Conservation (phyloP, 805 yeast genomes). For the Candida parachauliodes region DNA sequence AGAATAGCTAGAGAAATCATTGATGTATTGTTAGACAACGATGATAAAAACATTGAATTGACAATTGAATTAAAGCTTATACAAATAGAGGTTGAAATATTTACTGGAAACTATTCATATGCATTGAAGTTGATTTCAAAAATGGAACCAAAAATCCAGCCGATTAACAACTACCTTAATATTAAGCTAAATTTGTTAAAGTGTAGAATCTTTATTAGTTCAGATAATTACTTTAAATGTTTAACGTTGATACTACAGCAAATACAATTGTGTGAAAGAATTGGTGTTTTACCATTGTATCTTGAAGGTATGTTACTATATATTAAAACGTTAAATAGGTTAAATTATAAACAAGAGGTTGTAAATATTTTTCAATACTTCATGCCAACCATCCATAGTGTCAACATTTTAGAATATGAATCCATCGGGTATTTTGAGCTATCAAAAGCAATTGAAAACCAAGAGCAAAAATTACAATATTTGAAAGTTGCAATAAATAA, state of each 20-base stretch:
- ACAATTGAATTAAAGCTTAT: slow-evolving; percentile 24
- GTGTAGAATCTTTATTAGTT: slow-evolving; percentile 38
- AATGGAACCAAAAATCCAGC: slow-evolving; percentile 10
- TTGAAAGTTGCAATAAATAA: slow-evolving; percentile 20
- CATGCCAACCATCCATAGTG: slow-evolving; percentile 44
- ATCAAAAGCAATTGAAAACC: slow-evolving; percentile 12
- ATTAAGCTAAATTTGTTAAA: slow-evolving; percentile 47
- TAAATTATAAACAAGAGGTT: slow-evolving; percentile 44
- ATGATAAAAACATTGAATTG: slow-evolving; percentile 28
- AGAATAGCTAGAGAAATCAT: slow-evolving; percentile 33
- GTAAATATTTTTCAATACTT: slow-evolving; percentile 34
- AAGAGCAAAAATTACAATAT: not conserved
- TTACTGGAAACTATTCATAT: slow-evolving; percentile 26
- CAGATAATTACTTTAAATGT: slow-evolving; percentile 47
- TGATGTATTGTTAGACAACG: slow-evolving; percentile 25
- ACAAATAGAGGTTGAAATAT: slow-evolving; percentile 27
- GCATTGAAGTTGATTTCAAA: slow-evolving; percentile 24
- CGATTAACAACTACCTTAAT: slow-evolving; percentile 38
- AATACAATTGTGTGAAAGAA: slow-evolving; percentile 43
- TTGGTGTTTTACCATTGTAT: slow-evolving; percentile 43
- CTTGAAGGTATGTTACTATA: slow-evolving; percentile 48
- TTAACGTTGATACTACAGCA: slow-evolving; percentile 48
- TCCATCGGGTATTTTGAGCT: slow-evolving; percentile 34
- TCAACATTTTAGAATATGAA: slow-evolving; percentile 34
- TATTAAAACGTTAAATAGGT: slow-evolving; percentile 39